A percentile compares a stretch with the other conserved stretches of the same genome.
These are phyloP conservation scores for Phaffomyces antillensis DNA, from an alignment of 805 yeast species.

Conservation along the genomic window DNA sequence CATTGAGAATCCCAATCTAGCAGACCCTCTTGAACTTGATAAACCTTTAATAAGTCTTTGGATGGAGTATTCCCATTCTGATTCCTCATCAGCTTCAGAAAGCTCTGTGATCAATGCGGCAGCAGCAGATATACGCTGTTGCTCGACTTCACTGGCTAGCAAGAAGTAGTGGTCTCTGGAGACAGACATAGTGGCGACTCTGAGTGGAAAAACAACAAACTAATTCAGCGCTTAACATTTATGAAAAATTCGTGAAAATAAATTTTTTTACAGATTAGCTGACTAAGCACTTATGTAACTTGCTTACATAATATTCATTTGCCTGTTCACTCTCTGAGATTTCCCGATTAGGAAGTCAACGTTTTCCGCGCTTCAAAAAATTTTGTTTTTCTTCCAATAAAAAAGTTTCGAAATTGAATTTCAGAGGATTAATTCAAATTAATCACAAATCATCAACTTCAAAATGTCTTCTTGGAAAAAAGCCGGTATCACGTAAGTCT, in stretches of 20 bases:
- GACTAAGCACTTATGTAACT: not conserved
- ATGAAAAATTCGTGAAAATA: not conserved
- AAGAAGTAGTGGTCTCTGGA: constrained; percentile 71
- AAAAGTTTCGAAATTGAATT: not conserved
- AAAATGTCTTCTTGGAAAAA: constrained; percentile 55
- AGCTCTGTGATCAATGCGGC: constrained; percentile 57
- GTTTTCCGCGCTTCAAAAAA: not conserved
- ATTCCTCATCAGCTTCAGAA: constrained; percentile 29
- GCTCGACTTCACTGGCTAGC: constrained; percentile 68
- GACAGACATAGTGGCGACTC: constrained; percentile 33
- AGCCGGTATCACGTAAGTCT: constrained; percentile 55
- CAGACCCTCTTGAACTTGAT: constrained; percentile 73
- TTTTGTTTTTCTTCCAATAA: constrained; percentile 1
- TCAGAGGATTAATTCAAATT: too few species aligned
- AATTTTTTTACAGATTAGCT: not conserved
- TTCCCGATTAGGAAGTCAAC: constrained; percentile 16
- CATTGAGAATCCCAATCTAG: constrained; percentile 83
- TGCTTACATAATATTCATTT: not conserved
- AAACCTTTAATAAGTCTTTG: constrained; percentile 76
- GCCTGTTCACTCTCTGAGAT: not conserved
- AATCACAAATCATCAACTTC: constrained; percentile 9
- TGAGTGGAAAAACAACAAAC: too few species aligned
- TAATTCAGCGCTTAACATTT: not conserved
- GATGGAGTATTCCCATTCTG: constrained; percentile 79
- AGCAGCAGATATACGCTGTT: constrained; percentile 70